Evolutionary conservation across 2,329 filamentous ascomycete species (phyloP).

Genomic region (Pseudogymnoascus sp.): DNA sequence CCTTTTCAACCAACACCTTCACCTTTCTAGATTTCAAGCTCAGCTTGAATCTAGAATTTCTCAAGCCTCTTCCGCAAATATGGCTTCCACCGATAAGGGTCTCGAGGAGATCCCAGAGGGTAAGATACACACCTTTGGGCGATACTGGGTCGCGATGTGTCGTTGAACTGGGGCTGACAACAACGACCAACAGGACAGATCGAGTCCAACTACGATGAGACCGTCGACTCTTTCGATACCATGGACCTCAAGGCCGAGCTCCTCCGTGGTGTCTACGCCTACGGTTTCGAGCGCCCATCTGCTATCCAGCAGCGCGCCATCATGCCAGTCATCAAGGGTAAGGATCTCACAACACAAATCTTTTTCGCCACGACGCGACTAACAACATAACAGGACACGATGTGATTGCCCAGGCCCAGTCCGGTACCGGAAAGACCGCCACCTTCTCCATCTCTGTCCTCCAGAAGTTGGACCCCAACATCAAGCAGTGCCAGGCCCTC

Average conservation of each 20-base stretch:
- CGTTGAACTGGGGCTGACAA: slow-evolving; percentile 16
- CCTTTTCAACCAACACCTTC: slow-evolving; percentile 17
- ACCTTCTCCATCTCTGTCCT: slow-evolving; percentile 99
- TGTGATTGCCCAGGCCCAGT: slow-evolving; percentile 99
- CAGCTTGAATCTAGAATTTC: slow-evolving; percentile 66
- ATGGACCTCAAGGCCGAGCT: slow-evolving; percentile 97
- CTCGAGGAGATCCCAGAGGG: slow-evolving; percentile 96
- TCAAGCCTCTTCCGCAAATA: slow-evolving; percentile 61
- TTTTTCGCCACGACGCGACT: slow-evolving; percentile 13
- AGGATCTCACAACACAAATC: slow-evolving; percentile 28
- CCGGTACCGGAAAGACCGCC: slow-evolving; percentile 98
- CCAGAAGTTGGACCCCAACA: slow-evolving; percentile 91
- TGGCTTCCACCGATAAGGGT: slow-evolving; percentile 90
- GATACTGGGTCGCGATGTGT: background rate
- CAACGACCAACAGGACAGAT: slow-evolving; percentile 65
- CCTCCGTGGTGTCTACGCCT: slow-evolving; percentile 97
- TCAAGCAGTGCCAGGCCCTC: slow-evolving; percentile 96
- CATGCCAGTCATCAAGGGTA: slow-evolving; percentile 99
- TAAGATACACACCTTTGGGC: slow-evolving; percentile 44
- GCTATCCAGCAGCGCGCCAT: slow-evolving; percentile 99
- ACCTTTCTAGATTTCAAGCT: slow-evolving; percentile 60
- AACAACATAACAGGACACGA: slow-evolving; percentile 61
- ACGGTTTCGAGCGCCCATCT: slow-evolving; percentile 99
- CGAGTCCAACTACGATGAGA: slow-evolving; percentile 99
- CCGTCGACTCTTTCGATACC: slow-evolving; percentile 96